Conservation (phyloP, 1,139 yeast species). For the Diutina pseudorugosa region DNA sequence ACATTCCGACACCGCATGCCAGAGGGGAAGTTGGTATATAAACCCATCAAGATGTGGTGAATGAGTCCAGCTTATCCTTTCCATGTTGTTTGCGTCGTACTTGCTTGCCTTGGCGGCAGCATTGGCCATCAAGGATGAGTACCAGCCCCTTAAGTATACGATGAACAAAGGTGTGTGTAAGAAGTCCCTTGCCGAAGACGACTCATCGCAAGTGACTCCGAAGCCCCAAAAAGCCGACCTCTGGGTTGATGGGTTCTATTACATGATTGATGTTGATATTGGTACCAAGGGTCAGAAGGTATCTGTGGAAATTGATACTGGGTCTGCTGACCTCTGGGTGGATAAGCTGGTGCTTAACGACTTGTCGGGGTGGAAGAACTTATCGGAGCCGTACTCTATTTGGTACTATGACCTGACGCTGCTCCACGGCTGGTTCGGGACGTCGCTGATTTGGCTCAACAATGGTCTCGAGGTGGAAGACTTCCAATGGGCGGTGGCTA, state of each 20-base stretch:
- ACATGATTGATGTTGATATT: background rate
- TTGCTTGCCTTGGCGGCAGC: background rate
- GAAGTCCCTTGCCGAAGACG: background rate
- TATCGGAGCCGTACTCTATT: constrained; percentile 5
- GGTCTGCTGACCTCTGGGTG: constrained; percentile 9
- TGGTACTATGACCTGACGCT: constrained; percentile 6
- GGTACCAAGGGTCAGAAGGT: constrained; percentile 6
- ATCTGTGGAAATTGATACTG: constrained; percentile 7
- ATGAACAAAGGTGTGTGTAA: no score
- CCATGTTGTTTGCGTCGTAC: background rate
- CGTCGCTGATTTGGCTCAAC: constrained; percentile 3
- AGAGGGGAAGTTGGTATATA: no score
- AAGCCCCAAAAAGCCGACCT: background rate
- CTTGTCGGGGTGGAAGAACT: constrained; percentile 3
- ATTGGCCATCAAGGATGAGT: background rate
- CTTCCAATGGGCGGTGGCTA: constrained; percentile 7
- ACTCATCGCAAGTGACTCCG: background rate
- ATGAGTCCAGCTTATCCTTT: no score
- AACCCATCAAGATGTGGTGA: background rate
- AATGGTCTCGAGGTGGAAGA: constrained; percentile 3
- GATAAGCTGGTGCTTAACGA: background rate
- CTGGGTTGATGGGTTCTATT: background rate
- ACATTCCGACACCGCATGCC: no score
- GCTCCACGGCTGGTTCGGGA: constrained; percentile 6
- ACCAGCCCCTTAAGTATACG: background rate